Base-by-base conservation (phyloP, 2,329 filamentous ascomycete species). In the Xylaria sp. region DNA sequence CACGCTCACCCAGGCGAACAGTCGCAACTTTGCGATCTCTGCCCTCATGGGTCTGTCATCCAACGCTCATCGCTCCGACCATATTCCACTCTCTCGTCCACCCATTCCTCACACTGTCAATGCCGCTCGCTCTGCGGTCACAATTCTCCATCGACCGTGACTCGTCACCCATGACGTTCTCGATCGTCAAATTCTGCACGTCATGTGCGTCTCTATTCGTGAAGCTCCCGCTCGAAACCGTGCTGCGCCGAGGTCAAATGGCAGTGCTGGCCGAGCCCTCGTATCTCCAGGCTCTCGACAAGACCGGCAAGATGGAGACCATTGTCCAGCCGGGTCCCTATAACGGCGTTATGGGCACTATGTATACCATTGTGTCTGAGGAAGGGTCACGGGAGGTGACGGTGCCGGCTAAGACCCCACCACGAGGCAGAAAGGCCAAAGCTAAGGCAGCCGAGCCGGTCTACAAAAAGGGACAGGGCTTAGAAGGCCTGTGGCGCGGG, bases 141-240 rank as follows among this genome's bases (percentile, higher is more conserved):
- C 91, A 92, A 69, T 88, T 97, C 73, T 87, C 90, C 71, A 90
- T 98, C 74, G 93, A 97, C 79, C 92, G 92, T 28, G 87, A 96
- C 65, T 83, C 91, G 36, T 93, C 93, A 6, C 94, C 96, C 0
- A 89, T 90, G 51, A 88, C 92, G 15, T 98, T 97, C 84, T 93
- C 91, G 23, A 78, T 97, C 54, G 89, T 90, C 76, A 93, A 93
- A 62, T 97, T 98, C 81, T 85, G 93, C 73, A 89, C 93, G 15
- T 94, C 93, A 2, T 90, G 90, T 0, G 85, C 89, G 2, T 94
- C 97, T 58, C 87, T 98, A 38, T 92, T 96, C 75, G 81, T 97
- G 73, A 94, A 95, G 76, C 88, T 98, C 13, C 96, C 96, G 0
- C 84, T 98, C 4, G 96, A 99, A 81, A 98, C 95, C 0, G 92